A percentile compares a stretch with the other conserved stretches of the same genome.
These are phyloP conservation scores for Globisporangium splendens DNA, from an alignment of 352 stramenopile species.

Conservation along the genomic window DNA sequence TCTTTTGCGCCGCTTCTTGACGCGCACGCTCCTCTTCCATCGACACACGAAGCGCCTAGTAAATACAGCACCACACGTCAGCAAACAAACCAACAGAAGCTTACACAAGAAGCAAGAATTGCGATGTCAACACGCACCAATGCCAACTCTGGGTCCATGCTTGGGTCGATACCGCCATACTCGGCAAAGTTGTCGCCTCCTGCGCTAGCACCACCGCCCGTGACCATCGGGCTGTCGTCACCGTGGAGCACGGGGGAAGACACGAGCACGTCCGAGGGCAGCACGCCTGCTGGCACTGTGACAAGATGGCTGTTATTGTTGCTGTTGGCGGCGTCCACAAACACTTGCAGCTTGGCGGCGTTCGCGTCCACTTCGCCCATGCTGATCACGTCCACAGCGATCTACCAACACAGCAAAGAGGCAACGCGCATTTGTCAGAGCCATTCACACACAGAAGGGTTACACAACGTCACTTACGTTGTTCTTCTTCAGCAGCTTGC, in stretches of 20 bases:
- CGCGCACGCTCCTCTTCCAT: constrained; percentile 98
- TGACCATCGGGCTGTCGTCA: constrained; percentile 68
- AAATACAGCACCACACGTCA: not conserved
- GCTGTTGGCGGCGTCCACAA: constrained; percentile 93
- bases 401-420: constrained; percentile 25
- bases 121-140: constrained; percentile 65
- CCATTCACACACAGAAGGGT: not conserved
- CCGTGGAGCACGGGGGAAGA: constrained; percentile 93
- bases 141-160: constrained; percentile 98
- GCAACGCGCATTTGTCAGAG: too few species aligned
- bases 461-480: constrained; percentile 65
- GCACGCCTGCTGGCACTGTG: constrained; percentile 93
- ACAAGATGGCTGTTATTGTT: constrained; percentile 95
- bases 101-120: too few species aligned
- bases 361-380: constrained; percentile 96
- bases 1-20: constrained; percentile 92
- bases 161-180: constrained; percentile 97
- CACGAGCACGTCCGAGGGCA: constrained; percentile 97
- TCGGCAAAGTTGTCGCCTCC: constrained; percentile 85
- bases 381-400: constrained; percentile 97
- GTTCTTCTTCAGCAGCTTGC: constrained; percentile 99
- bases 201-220: constrained; percentile 27
- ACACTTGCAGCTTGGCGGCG: constrained; percentile 83
- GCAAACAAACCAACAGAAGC: not conserved
- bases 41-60: constrained; percentile 91